phyloP scores from a whole-genome alignment of 2,329 filamentous ascomycete species.

The Talaromyces verruculosus region DNA sequence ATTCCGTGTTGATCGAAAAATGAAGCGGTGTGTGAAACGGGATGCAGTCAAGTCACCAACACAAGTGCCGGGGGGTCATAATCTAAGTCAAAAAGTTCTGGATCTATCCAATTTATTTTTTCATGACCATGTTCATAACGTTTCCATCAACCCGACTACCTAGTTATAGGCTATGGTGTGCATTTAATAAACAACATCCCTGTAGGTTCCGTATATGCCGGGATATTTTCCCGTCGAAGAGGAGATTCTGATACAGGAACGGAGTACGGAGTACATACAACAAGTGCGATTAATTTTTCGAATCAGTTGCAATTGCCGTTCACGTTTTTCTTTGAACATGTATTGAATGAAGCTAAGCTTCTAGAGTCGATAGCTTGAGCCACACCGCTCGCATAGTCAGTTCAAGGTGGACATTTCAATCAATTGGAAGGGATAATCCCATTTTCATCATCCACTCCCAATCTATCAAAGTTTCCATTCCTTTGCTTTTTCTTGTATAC shows the following conservation, averaged over 20 bases:
- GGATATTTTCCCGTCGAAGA: neutral
- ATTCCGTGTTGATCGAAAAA: neutral
- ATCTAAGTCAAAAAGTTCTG: neutral
- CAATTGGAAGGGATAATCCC: neutral
- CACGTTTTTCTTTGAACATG: neutral
- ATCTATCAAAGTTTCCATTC: neutral
- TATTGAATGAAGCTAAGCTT: neutral
- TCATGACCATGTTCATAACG: neutral
- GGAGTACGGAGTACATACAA: too few relatives aligned
- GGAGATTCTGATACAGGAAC: neutral
- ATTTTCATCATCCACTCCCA: conserved; percentile 6
- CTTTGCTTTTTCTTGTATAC: neutral
- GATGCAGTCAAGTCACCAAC: conserved; percentile 11
- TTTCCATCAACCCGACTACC: neutral
- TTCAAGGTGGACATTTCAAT: neutral
- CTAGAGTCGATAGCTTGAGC: conserved; percentile 1
- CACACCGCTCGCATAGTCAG: conserved; percentile 1
- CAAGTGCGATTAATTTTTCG: neutral
- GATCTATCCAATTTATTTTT: conserved; percentile 5
- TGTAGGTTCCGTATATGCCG: neutral
- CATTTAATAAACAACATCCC: neutral
- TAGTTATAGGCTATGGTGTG: neutral
- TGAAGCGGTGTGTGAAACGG: conserved; percentile 20
- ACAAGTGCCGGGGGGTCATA: neutral
- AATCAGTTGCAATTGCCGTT: neutral